phyloP scores from a whole-genome alignment of 495 filamentous ascomycete genomes.

The Aspergillus ellipticus region DNA sequence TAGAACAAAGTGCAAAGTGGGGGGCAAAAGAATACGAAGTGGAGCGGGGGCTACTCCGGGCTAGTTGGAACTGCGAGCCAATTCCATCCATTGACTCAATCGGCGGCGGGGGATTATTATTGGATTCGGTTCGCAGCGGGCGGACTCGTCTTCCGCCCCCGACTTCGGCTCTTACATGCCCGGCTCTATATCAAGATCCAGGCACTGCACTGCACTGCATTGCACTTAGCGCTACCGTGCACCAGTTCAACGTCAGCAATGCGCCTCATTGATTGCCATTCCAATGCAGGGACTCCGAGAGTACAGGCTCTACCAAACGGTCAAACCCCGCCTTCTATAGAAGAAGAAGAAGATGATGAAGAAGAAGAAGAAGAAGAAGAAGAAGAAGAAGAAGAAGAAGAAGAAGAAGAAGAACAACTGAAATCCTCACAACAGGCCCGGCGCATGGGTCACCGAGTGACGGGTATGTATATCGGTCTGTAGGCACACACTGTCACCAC shows the following conservation, averaged over 20 bases:
- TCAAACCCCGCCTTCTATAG: background rate
- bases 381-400: background rate
- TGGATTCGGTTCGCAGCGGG: background rate
- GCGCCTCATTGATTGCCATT: background rate
- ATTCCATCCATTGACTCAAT: slow-evolving; percentile 5
- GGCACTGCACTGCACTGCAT: too few relatives aligned
- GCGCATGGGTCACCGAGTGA: background rate
- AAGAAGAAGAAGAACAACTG: background rate
- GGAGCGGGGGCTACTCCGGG: background rate
- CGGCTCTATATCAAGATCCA: background rate
- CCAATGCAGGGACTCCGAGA: background rate
- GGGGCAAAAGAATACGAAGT: too few relatives aligned
- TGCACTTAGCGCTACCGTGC: too few relatives aligned
- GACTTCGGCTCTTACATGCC: background rate
- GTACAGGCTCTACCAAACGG: background rate
- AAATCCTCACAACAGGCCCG: background rate
- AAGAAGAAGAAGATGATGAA: too few relatives aligned
- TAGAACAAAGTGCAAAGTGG: too few relatives aligned
- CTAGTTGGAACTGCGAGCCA: too few relatives aligned
- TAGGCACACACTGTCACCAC: background rate
- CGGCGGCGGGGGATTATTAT: background rate
- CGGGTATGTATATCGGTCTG: background rate
- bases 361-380: background rate
- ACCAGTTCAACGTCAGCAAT: background rate
- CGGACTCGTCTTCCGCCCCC: background rate